Evolutionary conservation across 2,329 filamentous ascomycete genomes (phyloP), one percentile per base, ranked within the genome.

Genomic region (Trichoderma hamatum): DNA sequence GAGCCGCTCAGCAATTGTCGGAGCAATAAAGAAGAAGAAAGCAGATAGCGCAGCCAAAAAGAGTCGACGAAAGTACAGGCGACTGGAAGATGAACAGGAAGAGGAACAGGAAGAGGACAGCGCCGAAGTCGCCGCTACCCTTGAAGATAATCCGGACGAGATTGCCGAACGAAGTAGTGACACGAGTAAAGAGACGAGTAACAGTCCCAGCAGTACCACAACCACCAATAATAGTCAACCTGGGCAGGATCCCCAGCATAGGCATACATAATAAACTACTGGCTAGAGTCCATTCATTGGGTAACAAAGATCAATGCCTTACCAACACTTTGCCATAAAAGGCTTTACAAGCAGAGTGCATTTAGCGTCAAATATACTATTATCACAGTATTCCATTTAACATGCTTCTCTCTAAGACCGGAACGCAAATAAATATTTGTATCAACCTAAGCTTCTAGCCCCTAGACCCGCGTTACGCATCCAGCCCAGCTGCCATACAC

Each of bases 41-140:
- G 90, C 92, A 75, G 91, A 89, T 34, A 96, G 93, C 77, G 87
- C 88, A 26, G 85, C 84, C 5, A 96, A 97, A 82, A 97, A 97
- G 86, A 89, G 87, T 67, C 87, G 90, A 75, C 85, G 93, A 74
- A 97, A 97, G 80, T 95, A 95, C 76, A 84, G 85, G 70, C 85
- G 85, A 75, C 78, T 92, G 1, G 85, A 30, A 30, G 30, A 30
- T n/a, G n/a, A n/a, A n/a, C n/a, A n/a, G 30, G 30, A 84, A 4
- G 85, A 85, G 70, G 84, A 84, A 5, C 85, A 85, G 70, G 84
- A 82, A 59, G 84, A 83, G 73, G 43, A 13, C 13, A 24, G 5
- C 26, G 56, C 24, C 24, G 58, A 61, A 69, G 56, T 60, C 32
- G 59, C 55, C 1, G 56, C 65, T 16, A 14, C n/a, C 55, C 69